phyloP scores from a whole-genome alignment of 805 yeast species.

The Yarrowia alimentaria region DNA sequence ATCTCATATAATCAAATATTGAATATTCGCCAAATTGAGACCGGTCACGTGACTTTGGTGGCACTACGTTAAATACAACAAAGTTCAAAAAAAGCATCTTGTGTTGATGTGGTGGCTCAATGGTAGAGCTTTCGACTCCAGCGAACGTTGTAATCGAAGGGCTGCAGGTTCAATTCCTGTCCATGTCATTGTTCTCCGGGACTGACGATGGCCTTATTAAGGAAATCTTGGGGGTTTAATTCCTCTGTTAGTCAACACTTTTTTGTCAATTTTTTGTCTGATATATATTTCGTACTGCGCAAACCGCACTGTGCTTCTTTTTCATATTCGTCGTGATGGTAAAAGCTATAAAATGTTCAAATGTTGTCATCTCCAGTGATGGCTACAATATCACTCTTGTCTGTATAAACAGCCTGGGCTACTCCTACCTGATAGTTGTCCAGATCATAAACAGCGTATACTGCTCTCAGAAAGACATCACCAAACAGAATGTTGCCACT shows the following conservation, averaged over 20 bases:
- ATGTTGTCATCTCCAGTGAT: neutral
- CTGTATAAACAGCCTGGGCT: constrained; percentile 5
- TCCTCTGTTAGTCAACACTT: constrained; percentile 21
- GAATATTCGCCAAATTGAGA: no score
- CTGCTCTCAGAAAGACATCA: constrained; percentile 61
- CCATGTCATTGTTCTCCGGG: constrained; percentile 38
- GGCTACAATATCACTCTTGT: constrained; percentile 3
- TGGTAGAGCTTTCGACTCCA: constrained; percentile 81
- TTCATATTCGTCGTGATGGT: no score
- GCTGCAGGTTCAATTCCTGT: constrained; percentile 88
- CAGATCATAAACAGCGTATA: constrained; percentile 65
- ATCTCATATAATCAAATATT: no score
- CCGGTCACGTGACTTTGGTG: constrained; percentile 9
- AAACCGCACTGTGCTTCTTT: no score
- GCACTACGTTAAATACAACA: neutral
- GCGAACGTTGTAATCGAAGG: constrained; percentile 58
- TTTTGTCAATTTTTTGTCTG: neutral
- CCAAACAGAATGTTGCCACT: constrained; percentile 43
- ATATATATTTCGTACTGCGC: no score
- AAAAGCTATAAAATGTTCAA: no score
- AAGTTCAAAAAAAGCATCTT: neutral
- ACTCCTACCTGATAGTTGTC: constrained; percentile 42
- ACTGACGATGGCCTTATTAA: constrained; percentile 18
- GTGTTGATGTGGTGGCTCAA: constrained; percentile 56
- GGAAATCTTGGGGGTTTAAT: constrained; percentile 9